Base-by-base conservation (phyloP, 1,139 yeast genomes). In the Diutina mesorugosa region DNA sequence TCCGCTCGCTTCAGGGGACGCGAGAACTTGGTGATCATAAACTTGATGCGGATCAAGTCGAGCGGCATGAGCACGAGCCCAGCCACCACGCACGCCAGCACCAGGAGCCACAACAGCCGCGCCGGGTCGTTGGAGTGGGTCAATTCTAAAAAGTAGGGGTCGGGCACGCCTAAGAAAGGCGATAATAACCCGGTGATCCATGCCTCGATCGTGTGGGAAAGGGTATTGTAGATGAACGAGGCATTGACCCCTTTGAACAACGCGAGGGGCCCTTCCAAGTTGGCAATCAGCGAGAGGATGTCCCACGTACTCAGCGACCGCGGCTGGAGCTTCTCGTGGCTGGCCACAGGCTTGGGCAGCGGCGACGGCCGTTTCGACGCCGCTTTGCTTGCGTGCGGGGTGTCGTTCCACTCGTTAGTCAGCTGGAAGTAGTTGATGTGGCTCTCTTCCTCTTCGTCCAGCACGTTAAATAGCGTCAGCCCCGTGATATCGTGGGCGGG, bases 141-240 rank as follows among this genome's bases (percentile, higher is more conserved):
- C 60, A 89, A 79, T 62, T 89, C 96, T 61, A 90, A 83, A 67
- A 89, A 87, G 61, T 85, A 84, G 0, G 97, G 97, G 66, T 90
- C 97, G 0, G 97, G 96, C n/a, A 90, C 81, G 16, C 89, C 87
- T 58, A 89, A 71, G 56, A 88, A 74, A 3, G 96, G 93, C 6
- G 96, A 84, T 16, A 90, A 69, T 63, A 91, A 83, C 6, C 97
- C 97, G 0, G 95, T 85, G 52, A 90, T 76, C 97, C 98, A 91
- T 0, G 97, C 90, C 65, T 89, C 95, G 55, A 90, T 73, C 0
- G 96, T 87, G 58, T 84, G 83, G 1, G 87, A 81, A 51, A 90
- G 73, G 0, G 96, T 87, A 58, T 81, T 86, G 66, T 87, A 79
- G 45, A 93, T 76, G 66, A 90, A 91, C 1, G 96, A 78, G 1